A percentile compares a stretch with the other conserved stretches of the same genome.
These are phyloP conservation scores for Diaporthe sp. DNA, from an alignment of 2,329 filamentous ascomycete species.

Conservation along the genomic window DNA sequence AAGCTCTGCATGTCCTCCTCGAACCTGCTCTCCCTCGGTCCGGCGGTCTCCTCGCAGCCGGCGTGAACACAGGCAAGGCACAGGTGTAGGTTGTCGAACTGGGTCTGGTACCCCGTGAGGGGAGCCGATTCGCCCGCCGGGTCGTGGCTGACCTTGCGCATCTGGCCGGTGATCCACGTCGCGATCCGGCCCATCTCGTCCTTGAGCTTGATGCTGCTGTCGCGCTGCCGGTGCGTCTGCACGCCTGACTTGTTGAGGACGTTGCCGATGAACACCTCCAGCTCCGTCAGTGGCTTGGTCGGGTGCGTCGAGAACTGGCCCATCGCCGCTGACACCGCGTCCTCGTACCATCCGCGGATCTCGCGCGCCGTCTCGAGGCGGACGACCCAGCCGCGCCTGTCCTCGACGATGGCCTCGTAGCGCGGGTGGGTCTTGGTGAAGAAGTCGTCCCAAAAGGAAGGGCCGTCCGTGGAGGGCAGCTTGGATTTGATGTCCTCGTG, in stretches of 20 bases:
- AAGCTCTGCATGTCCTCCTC: slow-evolving; percentile 42
- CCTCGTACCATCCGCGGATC: slow-evolving; percentile 57
- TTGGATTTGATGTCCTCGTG: slow-evolving; percentile 54
- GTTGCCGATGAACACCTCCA: slow-evolving; percentile 66
- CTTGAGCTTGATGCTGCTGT: slow-evolving; percentile 61
- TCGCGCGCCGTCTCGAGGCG: slow-evolving; percentile 52
- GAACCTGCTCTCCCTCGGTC: slow-evolving; percentile 6
- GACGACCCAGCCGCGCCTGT: slow-evolving; percentile 42
- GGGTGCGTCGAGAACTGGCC: slow-evolving; percentile 58
- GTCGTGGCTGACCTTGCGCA: slow-evolving; percentile 38
- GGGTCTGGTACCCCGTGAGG: slow-evolving; percentile 30
- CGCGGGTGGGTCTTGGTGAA: slow-evolving; percentile 42
- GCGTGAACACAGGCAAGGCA: slow-evolving; percentile 44
- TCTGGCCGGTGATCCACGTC: slow-evolving; percentile 50
- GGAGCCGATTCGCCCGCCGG: background rate
- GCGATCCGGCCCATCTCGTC: slow-evolving; percentile 62
- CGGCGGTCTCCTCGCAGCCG: slow-evolving; percentile 30
- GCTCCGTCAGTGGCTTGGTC: slow-evolving; percentile 54
- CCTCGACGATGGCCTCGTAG: slow-evolving; percentile 42
- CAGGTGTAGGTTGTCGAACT: slow-evolving; percentile 40
- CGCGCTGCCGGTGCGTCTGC: slow-evolving; percentile 62
- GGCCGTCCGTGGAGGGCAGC: slow-evolving; percentile 39
- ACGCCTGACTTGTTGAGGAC: slow-evolving; percentile 62
- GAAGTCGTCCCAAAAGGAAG: slow-evolving; percentile 57
- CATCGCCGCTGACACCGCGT: slow-evolving; percentile 53